Conservation (phyloP, 176 grass and related monocot genomes). For the Avena eriantha region DNA sequence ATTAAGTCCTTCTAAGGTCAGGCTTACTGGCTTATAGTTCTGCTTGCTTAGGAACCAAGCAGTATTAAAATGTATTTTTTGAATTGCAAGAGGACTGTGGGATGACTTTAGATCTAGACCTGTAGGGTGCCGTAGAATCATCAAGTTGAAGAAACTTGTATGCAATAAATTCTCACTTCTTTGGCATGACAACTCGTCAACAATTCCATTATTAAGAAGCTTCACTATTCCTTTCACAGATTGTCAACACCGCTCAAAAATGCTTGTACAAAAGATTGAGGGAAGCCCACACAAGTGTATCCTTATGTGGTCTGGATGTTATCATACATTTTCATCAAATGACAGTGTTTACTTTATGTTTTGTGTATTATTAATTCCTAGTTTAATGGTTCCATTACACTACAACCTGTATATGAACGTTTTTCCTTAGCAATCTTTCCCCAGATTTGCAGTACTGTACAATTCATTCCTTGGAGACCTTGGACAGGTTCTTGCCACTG, state of each 20-base stretch:
- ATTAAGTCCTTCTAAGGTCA: background rate
- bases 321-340: slow-evolving; percentile 27
- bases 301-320: slow-evolving; percentile 40
- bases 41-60: background rate
- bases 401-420: slow-evolving; percentile 22
- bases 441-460: slow-evolving; percentile 90
- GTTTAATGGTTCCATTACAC: background rate
- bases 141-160: slow-evolving; percentile 42
- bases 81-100: background rate
- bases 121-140: slow-evolving; percentile 22
- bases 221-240: slow-evolving; percentile 57
- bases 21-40: background rate
- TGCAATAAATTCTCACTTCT: slow-evolving; percentile 11
- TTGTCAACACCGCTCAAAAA: slow-evolving; percentile 72
- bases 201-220: slow-evolving; percentile 36
- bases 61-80: background rate
- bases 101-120: background rate
- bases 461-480: slow-evolving; percentile 93
- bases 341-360: slow-evolving; percentile 17
- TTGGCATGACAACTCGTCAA: slow-evolving; percentile 15
- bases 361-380: slow-evolving; percentile 1
- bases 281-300: slow-evolving; percentile 92
- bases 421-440: slow-evolving; percentile 16
- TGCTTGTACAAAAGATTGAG: slow-evolving; percentile 90
- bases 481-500: slow-evolving; percentile 71